Percentiles rank a stretch among this genome's conserved stretches.
Conservation (phyloP, 1,139 yeast genomes). For the Sugiyamaella xylanicola region DNA sequence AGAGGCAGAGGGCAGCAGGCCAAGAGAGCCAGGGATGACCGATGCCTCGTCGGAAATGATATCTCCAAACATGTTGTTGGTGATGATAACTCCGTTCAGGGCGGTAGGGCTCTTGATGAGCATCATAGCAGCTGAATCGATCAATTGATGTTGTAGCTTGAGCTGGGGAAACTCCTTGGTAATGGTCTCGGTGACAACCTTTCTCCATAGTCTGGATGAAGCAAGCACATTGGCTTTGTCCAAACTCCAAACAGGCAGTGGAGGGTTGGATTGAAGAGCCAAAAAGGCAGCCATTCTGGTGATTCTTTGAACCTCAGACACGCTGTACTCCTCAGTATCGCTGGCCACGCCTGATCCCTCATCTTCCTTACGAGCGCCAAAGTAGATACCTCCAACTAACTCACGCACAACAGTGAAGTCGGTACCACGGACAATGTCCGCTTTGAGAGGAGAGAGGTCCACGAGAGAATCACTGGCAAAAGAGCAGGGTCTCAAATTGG, state of each 20-base stretch:
- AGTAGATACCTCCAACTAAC: slow-evolving; percentile 96
- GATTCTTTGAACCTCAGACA: slow-evolving; percentile 88
- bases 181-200: slow-evolving; percentile 83
- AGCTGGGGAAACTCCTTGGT: slow-evolving; percentile 86
- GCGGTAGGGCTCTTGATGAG: slow-evolving; percentile 86
- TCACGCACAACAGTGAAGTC: slow-evolving; percentile 92
- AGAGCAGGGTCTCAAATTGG: slow-evolving; percentile 94
- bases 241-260: slow-evolving; percentile 90
- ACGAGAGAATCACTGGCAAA: slow-evolving; percentile 85
- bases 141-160: slow-evolving; percentile 85
- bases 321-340: slow-evolving; percentile 92
- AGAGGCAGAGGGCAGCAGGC: slow-evolving; percentile 94
- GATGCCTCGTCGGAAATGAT: slow-evolving; percentile 97
- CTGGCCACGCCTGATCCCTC: slow-evolving; percentile 83
- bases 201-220: slow-evolving; percentile 94
- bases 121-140: slow-evolving; percentile 98
- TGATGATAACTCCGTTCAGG: slow-evolving; percentile 86
- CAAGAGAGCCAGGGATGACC: slow-evolving; percentile 95
- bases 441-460: slow-evolving; percentile 82
- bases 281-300: slow-evolving; percentile 98
- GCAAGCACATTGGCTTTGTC: slow-evolving; percentile 98
- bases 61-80: slow-evolving; percentile 97
- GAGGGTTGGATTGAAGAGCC: slow-evolving; percentile 92
- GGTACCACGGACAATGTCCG: slow-evolving; percentile 84
- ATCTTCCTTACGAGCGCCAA: slow-evolving; percentile 93